These are phyloP conservation scores for Diatrype stigma DNA, from an alignment of 2,329 filamentous ascomycete genomes.

Conservation along the genomic window DNA sequence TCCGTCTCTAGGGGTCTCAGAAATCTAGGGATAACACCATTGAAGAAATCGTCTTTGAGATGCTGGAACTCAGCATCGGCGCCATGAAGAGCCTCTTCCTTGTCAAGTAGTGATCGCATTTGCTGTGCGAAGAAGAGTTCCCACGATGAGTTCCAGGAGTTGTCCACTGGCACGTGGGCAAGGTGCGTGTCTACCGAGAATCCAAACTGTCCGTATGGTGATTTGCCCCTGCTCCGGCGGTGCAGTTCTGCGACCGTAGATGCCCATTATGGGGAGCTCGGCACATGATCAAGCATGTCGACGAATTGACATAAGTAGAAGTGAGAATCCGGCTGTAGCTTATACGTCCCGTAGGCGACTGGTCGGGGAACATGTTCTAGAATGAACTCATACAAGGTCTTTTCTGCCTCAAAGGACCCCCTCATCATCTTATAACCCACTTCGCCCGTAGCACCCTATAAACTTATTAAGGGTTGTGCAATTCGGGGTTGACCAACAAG, in stretches of 20 bases:
- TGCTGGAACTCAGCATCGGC: slow-evolving; percentile 11
- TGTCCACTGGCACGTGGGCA: slow-evolving; percentile 9
- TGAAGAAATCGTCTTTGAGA: slow-evolving; percentile 12
- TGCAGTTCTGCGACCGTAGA: slow-evolving; percentile 17
- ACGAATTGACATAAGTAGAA: slow-evolving; percentile 22
- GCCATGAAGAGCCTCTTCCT: slow-evolving; percentile 11
- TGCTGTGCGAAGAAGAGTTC: slow-evolving; percentile 16
- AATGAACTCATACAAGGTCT: slow-evolving; percentile 15
- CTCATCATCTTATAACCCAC: slow-evolving; percentile 14
- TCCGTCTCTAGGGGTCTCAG: slow-evolving; percentile 18
- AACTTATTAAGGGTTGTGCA: slow-evolving; percentile 5
- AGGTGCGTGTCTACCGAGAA: slow-evolving; percentile 16
- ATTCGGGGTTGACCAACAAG: slow-evolving; percentile 9
- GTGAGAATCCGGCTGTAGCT: slow-evolving; percentile 14
- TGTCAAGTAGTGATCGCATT: slow-evolving; percentile 12
- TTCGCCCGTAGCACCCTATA: slow-evolving; percentile 10
- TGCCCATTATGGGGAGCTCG: slow-evolving; percentile 13
- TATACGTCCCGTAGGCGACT: slow-evolving; percentile 15
- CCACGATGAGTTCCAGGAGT: slow-evolving; percentile 19
- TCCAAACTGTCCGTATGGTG: slow-evolving; percentile 17
- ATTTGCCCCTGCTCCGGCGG: slow-evolving; percentile 19
- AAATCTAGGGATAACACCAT: slow-evolving; percentile 20
- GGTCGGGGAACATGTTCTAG: slow-evolving; percentile 19
- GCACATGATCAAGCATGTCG: slow-evolving; percentile 21
- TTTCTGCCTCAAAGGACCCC: slow-evolving; percentile 18